phyloP scores from a whole-genome alignment of 352 stramenopile species.

The Thalassiosira sp. region DNA sequence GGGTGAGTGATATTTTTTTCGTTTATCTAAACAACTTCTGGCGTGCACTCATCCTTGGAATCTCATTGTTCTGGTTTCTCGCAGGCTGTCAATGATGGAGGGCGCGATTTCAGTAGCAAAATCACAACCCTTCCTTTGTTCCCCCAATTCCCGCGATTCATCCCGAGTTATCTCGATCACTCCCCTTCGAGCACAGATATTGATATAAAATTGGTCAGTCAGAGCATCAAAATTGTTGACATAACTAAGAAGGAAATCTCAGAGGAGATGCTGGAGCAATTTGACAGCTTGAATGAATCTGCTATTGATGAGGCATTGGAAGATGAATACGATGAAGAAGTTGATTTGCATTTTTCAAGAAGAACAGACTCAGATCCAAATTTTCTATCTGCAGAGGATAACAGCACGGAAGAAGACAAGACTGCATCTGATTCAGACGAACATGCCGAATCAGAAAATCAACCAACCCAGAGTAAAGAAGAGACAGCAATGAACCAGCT shows the following conservation, averaged over 20 bases:
- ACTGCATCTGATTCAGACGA: constrained; percentile 15
- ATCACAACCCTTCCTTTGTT: constrained; percentile 73
- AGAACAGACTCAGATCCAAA: constrained; percentile 13
- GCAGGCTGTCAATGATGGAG: constrained; percentile 57
- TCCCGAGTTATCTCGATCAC: constrained; percentile 83
- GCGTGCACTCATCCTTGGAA: background rate
- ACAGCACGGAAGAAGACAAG: constrained; percentile 25
- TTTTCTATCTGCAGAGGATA: constrained; percentile 29
- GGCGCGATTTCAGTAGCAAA: constrained; percentile 76
- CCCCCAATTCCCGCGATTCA: constrained; percentile 79
- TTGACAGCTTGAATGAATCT: constrained; percentile 45
- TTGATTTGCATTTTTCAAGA: constrained; percentile 34
- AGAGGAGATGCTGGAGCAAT: constrained; percentile 61
- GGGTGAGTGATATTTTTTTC: constrained; percentile 26
- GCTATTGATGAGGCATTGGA: constrained; percentile 14
- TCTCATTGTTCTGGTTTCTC: background rate
- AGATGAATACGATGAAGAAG: constrained; percentile 41
- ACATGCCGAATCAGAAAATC: constrained; percentile 23
- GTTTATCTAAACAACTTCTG: background rate
- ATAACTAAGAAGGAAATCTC: constrained; percentile 83
- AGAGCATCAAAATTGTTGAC: constrained; percentile 80
- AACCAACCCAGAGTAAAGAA: constrained; percentile 34
- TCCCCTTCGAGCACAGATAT: constrained; percentile 45
- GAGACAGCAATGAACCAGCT: constrained; percentile 31
- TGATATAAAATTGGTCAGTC: constrained; percentile 49